Evolutionary conservation across 2,329 filamentous ascomycete species (phyloP).

Genomic region (Aspergillus bombycis): DNA sequence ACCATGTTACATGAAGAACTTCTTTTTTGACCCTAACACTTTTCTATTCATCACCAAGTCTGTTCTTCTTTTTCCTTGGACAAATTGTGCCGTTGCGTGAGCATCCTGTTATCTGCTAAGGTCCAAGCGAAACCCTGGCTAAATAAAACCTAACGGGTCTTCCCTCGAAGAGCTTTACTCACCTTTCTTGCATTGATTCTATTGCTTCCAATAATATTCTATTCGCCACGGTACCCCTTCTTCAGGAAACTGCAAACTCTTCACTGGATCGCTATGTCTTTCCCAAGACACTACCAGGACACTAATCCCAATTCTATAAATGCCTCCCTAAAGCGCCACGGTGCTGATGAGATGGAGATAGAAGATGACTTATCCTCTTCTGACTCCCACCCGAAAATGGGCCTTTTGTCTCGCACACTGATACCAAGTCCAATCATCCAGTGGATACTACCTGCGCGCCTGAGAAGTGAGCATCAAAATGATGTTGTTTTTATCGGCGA

Average conservation of each 20-base stretch:
- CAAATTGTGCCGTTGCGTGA: not conserved
- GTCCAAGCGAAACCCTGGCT: not conserved
- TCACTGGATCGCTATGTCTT: constrained; percentile 12
- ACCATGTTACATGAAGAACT: constrained; percentile 14
- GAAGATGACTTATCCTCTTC: constrained; percentile 11
- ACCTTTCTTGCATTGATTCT: not conserved
- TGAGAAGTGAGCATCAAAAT: constrained; percentile 70
- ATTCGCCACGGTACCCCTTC: not conserved
- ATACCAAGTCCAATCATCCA: constrained; percentile 74
- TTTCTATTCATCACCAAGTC: not conserved
- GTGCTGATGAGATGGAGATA: constrained; percentile 20
- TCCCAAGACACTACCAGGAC: constrained; percentile 8
- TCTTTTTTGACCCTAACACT: constrained; percentile 4
- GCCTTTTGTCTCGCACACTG: constrained; percentile 77
- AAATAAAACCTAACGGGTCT: not conserved
- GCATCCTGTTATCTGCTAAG: not conserved
- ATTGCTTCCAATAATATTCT: not conserved
- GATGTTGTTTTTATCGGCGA: constrained; percentile 89
- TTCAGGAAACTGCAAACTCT: not conserved
- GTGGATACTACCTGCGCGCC: constrained; percentile 76
- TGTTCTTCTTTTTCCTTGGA: not conserved
- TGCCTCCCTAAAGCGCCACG: constrained; percentile 4
- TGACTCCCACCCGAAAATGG: constrained; percentile 57
- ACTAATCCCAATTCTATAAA: not conserved
- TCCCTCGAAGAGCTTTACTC: not conserved